phyloP scores from a whole-genome alignment of 495 filamentous ascomycete genomes.

The Neurospora discreta region DNA sequence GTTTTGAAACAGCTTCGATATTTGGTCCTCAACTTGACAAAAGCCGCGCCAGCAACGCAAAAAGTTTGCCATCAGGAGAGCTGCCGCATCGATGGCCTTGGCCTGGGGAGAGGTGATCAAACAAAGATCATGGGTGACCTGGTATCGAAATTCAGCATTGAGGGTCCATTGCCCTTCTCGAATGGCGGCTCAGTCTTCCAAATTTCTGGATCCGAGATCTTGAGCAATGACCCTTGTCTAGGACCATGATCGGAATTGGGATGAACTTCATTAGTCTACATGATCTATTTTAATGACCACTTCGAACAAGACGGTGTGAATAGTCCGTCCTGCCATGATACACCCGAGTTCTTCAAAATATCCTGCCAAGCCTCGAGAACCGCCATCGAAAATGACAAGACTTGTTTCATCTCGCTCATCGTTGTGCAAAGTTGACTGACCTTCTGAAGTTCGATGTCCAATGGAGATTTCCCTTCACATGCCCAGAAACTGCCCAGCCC shows the following conservation, averaged over 20 bases:
- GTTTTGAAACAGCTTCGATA: neutral
- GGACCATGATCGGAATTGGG: neutral
- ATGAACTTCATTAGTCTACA: neutral
- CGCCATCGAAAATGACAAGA: neutral
- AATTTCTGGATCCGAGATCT: neutral
- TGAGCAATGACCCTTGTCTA: neutral
- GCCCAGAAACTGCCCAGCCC: neutral
- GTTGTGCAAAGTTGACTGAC: neutral
- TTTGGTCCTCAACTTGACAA: neutral
- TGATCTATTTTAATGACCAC: neutral
- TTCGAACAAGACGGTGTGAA: neutral
- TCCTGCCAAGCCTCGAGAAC: neutral
- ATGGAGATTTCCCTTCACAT: neutral
- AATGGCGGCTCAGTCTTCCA: neutral
- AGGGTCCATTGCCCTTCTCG: neutral
- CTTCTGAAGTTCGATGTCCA: neutral
- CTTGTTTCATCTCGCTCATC: neutral
- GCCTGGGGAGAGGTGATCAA: neutral
- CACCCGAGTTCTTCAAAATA: neutral
- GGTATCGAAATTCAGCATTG: neutral
- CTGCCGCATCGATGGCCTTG: neutral
- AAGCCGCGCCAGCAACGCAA: neutral
- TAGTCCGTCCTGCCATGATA: neutral
- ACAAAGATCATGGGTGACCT: neutral
- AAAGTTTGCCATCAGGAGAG: neutral